Conservation (phyloP, 73 alveolate species). For the Paraurostyla sp. region DNA sequence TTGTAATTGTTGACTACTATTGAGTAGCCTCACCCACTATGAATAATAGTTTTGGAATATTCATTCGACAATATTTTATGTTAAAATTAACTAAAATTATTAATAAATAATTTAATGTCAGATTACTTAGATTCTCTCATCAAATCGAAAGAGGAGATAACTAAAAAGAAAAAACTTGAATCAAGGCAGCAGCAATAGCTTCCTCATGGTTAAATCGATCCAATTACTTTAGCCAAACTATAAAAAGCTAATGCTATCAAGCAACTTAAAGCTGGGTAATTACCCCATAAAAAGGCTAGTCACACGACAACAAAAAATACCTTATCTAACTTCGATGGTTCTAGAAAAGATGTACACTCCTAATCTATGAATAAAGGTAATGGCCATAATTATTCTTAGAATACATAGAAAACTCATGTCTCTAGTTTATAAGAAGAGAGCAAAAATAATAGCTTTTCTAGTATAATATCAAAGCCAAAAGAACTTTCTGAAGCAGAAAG, state of each 20-base stretch:
- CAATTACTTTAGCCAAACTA: not conserved
- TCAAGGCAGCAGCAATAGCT: not conserved
- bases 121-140: not conserved
- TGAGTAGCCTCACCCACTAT: not conserved
- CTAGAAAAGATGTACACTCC: too few relatives aligned
- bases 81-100: not conserved
- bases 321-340: too few relatives aligned
- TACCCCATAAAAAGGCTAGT: too few relatives aligned
- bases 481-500: not conserved
- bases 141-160: not conserved
- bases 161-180: not conserved
- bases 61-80: not conserved
- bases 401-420: not conserved
- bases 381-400: too few relatives aligned
- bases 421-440: not conserved
- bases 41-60: not conserved
- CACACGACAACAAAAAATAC: too few relatives aligned
- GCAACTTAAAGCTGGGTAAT: too few relatives aligned
- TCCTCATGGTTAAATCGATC: not conserved
- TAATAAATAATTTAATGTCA: slow-evolving; percentile 7
- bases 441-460: not conserved
- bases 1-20: not conserved
- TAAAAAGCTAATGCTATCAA: too few relatives aligned
- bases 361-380: too few relatives aligned
- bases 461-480: not conserved